Evolutionary conservation across 805 yeast species (phyloP).

Genomic region (Saitoella complicata): DNA sequence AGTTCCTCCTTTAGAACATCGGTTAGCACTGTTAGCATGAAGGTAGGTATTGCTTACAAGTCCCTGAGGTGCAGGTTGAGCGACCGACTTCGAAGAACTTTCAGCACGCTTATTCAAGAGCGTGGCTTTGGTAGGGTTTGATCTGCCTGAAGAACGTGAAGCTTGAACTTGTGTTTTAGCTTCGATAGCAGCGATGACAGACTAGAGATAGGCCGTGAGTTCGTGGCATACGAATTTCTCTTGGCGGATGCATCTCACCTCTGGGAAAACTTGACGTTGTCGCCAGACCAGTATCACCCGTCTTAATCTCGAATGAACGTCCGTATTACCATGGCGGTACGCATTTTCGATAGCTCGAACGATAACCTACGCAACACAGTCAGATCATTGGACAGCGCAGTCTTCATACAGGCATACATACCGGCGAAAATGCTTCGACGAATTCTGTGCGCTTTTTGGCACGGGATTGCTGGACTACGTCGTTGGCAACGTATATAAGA

Average conservation of each 20-base stretch:
- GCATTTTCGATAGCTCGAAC: slow-evolving; percentile 24
- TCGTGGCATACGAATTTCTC: slow-evolving; percentile 8
- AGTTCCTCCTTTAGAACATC: no score
- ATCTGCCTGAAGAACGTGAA: slow-evolving; percentile 2
- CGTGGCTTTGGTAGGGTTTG: slow-evolving; percentile 6
- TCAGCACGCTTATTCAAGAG: slow-evolving; percentile 1
- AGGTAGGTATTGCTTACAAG: no score
- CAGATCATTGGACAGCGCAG: background rate
- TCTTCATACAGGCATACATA: slow-evolving; percentile 9
- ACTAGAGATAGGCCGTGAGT: background rate
- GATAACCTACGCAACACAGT: slow-evolving; percentile 14
- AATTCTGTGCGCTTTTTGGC: slow-evolving; percentile 45
- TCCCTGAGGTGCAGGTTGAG: background rate
- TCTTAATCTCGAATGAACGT: slow-evolving; percentile 35
- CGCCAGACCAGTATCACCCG: slow-evolving; percentile 53
- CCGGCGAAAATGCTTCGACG: slow-evolving; percentile 37
- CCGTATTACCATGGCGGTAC: slow-evolving; percentile 24
- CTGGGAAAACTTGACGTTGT: slow-evolving; percentile 37
- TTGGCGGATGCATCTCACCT: slow-evolving; percentile 17
- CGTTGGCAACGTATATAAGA: slow-evolving; percentile 59
- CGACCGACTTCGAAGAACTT: slow-evolving; percentile 2
- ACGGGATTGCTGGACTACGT: slow-evolving; percentile 63
- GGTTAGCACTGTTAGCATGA: no score
- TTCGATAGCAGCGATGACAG: background rate
- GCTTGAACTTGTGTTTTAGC: slow-evolving; percentile 2